Conservation (phyloP, 2,329 filamentous ascomycete genomes). For the Alternaria triticina region DNA sequence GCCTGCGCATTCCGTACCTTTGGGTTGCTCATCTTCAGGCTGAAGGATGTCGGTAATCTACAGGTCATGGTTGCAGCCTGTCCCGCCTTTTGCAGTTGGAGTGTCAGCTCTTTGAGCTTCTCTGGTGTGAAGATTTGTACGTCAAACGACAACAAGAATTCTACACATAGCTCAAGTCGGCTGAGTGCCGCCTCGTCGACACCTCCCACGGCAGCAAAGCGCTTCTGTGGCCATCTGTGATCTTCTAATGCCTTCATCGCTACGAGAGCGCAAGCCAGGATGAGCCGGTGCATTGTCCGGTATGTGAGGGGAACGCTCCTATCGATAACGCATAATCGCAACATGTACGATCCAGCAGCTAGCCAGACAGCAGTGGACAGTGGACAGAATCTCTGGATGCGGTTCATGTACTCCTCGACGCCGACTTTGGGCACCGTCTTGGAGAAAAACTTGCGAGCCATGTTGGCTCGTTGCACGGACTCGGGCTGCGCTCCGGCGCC, state of each 20-base stretch:
- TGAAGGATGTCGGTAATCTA: constrained; percentile 44
- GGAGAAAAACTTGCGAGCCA: constrained; percentile 92
- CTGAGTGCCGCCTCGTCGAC: constrained; percentile 83
- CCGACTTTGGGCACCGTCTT: constrained; percentile 84
- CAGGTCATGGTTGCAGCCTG: constrained; percentile 45
- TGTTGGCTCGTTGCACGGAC: constrained; percentile 79
- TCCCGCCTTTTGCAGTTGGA: constrained; percentile 48
- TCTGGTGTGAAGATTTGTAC: constrained; percentile 47
- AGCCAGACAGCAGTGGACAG: constrained; percentile 95
- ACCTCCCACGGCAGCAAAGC: constrained; percentile 86
- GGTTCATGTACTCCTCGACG: constrained; percentile 82
- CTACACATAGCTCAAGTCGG: constrained; percentile 78
- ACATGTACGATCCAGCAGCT: constrained; percentile 85
- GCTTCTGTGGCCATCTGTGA: constrained; percentile 81
- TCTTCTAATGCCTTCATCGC: constrained; percentile 97
- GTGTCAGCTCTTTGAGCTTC: constrained; percentile 42
- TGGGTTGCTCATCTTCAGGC: constrained; percentile 33
- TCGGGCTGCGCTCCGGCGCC: constrained; percentile 74
- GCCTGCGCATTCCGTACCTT: constrained; percentile 33
- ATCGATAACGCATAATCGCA: constrained; percentile 76
- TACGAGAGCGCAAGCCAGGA: constrained; percentile 82
- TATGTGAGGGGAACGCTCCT: constrained; percentile 79
- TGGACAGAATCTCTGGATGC: constrained; percentile 88
- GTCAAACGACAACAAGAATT: constrained; percentile 54
- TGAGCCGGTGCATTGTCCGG: constrained; percentile 83